These are phyloP conservation scores for Serendipita sp. DNA, from an alignment of 768 basidiomycete genomes.

Conservation along the genomic window DNA sequence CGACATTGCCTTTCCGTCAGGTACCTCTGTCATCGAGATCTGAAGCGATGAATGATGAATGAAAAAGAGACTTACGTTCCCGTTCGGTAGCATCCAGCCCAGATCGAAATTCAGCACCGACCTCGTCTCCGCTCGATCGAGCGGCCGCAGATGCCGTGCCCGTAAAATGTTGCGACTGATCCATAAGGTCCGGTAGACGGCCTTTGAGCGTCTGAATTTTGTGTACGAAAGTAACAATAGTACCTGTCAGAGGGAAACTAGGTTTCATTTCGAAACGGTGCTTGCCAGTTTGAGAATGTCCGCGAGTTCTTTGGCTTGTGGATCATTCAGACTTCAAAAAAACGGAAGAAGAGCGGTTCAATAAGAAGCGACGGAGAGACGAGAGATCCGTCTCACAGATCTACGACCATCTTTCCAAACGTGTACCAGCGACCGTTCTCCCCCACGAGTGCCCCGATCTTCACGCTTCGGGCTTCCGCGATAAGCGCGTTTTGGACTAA, in stretches of 20 bases:
- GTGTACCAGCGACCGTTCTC: slow-evolving; percentile 85
- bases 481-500: slow-evolving; percentile 75
- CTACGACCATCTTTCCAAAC: slow-evolving; percentile 73
- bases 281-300: slow-evolving; percentile 47
- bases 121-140: slow-evolving; percentile 29
- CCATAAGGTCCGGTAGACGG: slow-evolving; percentile 62
- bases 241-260: background rate
- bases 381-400: slow-evolving; percentile 37
- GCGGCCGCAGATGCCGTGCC: slow-evolving; percentile 44
- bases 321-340: slow-evolving; percentile 49
- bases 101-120: slow-evolving; percentile 66
- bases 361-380: background rate
- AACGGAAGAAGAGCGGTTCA: background rate
- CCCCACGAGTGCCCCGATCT: slow-evolving; percentile 67
- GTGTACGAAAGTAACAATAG: background rate
- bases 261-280: slow-evolving; percentile 11
- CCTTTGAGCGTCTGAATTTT: slow-evolving; percentile 48
- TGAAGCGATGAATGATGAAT: background rate
- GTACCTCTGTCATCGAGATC: background rate
- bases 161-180: slow-evolving; percentile 82
- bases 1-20: background rate
- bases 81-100: slow-evolving; percentile 87
- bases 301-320: slow-evolving; percentile 55
- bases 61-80: slow-evolving; percentile 45
- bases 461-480: slow-evolving; percentile 76